phyloP scores from a whole-genome alignment of 1,284 basidiomycete species.

The Vanrija humicola region DNA sequence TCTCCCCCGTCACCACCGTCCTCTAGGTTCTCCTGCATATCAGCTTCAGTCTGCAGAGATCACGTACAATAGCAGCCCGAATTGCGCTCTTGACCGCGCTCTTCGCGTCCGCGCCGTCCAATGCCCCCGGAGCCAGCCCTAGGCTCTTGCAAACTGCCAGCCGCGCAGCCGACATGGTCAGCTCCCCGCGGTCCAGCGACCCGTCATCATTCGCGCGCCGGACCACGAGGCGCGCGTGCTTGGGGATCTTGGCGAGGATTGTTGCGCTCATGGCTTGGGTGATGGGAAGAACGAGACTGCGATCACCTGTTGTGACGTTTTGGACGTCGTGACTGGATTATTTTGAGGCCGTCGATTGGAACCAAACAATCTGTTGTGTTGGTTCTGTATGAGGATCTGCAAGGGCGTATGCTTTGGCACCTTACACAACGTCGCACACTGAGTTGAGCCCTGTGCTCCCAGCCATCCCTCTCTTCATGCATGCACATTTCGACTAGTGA shows the following conservation, averaged over 20 bases:
- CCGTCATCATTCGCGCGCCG: slow-evolving; percentile 22
- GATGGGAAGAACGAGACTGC: background rate
- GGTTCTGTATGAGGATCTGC: too few relatives aligned
- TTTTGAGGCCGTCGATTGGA: background rate
- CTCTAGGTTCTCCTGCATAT: background rate
- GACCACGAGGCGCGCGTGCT: slow-evolving; percentile 16
- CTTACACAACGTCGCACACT: too few relatives aligned
- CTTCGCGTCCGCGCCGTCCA: slow-evolving; percentile 31
- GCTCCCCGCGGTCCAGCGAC: slow-evolving; percentile 24
- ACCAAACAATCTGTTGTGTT: slow-evolving; percentile 8
- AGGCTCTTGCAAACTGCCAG: slow-evolving; percentile 18
- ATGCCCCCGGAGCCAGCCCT: slow-evolving; percentile 21
- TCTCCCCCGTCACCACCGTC: slow-evolving; percentile 7
- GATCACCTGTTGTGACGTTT: background rate
- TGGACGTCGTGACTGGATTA: background rate
- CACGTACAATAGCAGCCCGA: slow-evolving; percentile 36
- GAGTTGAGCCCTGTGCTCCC: too few relatives aligned
- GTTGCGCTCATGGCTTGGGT: background rate
- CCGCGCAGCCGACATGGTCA: slow-evolving; percentile 33
- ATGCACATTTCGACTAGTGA: too few relatives aligned
- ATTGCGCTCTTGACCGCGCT: slow-evolving; percentile 46
- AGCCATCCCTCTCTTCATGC: too few relatives aligned
- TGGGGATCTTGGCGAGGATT: background rate
- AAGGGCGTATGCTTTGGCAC: too few relatives aligned
- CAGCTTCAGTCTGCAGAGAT: background rate